Conservation (phyloP, 257 asterid species). For the Prunella vulgaris region DNA sequence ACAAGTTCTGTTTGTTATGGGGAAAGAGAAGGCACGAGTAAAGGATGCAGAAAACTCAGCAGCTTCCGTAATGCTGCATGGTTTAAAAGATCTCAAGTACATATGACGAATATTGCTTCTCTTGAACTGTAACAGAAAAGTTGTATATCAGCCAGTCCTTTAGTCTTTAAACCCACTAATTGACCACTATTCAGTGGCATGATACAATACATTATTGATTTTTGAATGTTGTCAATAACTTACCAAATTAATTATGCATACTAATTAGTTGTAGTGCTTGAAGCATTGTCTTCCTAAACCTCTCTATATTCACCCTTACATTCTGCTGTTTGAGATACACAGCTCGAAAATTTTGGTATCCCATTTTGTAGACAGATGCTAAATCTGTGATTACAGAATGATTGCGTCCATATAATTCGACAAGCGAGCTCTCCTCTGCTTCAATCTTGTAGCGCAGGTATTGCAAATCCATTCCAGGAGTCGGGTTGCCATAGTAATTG, state of each 20-base stretch:
- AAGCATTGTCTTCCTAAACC: slow-evolving; percentile 45
- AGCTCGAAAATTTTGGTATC: slow-evolving; percentile 24
- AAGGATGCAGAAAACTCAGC: slow-evolving; percentile 84
- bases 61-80: slow-evolving; percentile 55
- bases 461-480: slow-evolving; percentile 34
- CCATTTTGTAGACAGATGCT: slow-evolving; percentile 26
- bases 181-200: neutral
- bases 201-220: neutral
- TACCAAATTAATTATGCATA: neutral
- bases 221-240: neutral
- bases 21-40: slow-evolving; percentile 49
- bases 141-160: neutral
- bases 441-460: slow-evolving; percentile 52
- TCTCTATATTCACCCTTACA: slow-evolving; percentile 38
- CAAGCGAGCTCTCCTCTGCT: slow-evolving; percentile 54
- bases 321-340: slow-evolving; percentile 48
- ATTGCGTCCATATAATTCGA: slow-evolving; percentile 29
- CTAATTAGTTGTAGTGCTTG: slow-evolving; percentile 33
- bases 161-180: too few relatives aligned
- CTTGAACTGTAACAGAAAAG: neutral
- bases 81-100: slow-evolving; percentile 34
- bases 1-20: slow-evolving; percentile 24
- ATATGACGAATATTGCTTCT: neutral
- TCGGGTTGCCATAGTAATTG: slow-evolving; percentile 42
- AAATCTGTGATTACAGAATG: slow-evolving; percentile 43